phyloP scores from a whole-genome alignment of 371 early-diverging fungal genomes.

The Umbelopsis sp. region DNA sequence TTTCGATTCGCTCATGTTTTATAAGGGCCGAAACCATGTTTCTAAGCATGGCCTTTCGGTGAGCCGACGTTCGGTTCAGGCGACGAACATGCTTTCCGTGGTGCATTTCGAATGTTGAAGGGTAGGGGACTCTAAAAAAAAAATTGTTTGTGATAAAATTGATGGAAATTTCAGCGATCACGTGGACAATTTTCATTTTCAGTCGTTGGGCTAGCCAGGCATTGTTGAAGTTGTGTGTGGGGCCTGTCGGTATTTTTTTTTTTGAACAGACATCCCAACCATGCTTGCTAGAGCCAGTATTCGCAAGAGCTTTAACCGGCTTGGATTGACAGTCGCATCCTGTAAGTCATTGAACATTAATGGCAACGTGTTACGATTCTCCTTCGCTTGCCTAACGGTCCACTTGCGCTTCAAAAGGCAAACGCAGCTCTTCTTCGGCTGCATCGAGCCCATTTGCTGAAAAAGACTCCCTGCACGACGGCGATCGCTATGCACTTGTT shows the following conservation, averaged over 20 bases:
- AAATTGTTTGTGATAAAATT: slow-evolving; percentile 18
- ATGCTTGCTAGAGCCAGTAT: neutral
- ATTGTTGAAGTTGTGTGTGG: too few relatives aligned
- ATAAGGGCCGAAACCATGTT: slow-evolving; percentile 90
- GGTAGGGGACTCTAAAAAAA: slow-evolving; percentile 7
- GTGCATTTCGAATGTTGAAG: slow-evolving; percentile 52
- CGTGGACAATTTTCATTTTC: too few relatives aligned
- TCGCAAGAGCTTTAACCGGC: neutral
- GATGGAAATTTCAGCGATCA: neutral
- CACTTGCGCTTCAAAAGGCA: neutral
- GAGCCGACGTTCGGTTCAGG: slow-evolving; percentile 72
- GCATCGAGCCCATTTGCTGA: slow-evolving; percentile 8
- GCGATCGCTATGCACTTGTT: slow-evolving; percentile 45
- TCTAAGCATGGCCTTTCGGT: slow-evolving; percentile 82
- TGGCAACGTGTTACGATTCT: too few relatives aligned
- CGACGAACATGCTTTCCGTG: slow-evolving; percentile 74
- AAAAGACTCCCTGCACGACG: slow-evolving; percentile 28
- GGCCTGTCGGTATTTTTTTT: neutral
- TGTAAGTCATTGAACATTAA: neutral
- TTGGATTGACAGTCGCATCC: neutral
- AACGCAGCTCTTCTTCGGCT: neutral
- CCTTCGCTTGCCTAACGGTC: too few relatives aligned
- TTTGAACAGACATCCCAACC: neutral
- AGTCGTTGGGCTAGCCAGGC: too few relatives aligned
- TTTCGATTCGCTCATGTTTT: slow-evolving; percentile 89